A percentile compares a stretch with the other conserved stretches of the same genome.
Conservation (phyloP, 139 green algal species). For the Micromonas pusilla region DNA sequence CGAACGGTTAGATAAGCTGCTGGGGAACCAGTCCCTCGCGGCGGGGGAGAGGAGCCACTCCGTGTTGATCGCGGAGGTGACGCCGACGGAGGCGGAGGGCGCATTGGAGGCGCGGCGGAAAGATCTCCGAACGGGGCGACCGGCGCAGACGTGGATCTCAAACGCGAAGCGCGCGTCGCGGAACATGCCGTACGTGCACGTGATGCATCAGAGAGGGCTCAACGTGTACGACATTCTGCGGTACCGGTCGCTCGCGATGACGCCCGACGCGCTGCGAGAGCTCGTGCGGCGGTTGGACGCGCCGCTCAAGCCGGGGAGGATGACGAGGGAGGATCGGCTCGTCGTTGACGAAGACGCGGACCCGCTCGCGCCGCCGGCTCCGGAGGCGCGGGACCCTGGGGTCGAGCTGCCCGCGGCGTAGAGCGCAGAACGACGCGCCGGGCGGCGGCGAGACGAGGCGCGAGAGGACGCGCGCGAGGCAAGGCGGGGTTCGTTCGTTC, state of each 20-base stretch:
- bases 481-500: no score
- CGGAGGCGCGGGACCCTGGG: no score
- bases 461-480: no score
- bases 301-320: background rate
- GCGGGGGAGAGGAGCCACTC: background rate
- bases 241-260: background rate
- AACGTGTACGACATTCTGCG: conserved; percentile 19
- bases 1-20: background rate
- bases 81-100: background rate
- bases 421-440: no score
- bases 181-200: conserved; percentile 10
- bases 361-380: no score
- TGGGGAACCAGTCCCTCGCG: background rate
- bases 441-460: no score
- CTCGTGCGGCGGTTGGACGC: conserved; percentile 2
- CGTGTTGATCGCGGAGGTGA: background rate
- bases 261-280: background rate
- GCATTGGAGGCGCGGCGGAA: background rate
- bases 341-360: no score
- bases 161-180: background rate
- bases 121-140: background rate
- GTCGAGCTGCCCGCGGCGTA: background rate
- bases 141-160: background rate
- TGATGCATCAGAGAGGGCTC: conserved; percentile 2
- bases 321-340: no score